phyloP scores from a whole-genome alignment of 129 eudicot genomes.

The Gnaphalium uliginosum region DNA sequence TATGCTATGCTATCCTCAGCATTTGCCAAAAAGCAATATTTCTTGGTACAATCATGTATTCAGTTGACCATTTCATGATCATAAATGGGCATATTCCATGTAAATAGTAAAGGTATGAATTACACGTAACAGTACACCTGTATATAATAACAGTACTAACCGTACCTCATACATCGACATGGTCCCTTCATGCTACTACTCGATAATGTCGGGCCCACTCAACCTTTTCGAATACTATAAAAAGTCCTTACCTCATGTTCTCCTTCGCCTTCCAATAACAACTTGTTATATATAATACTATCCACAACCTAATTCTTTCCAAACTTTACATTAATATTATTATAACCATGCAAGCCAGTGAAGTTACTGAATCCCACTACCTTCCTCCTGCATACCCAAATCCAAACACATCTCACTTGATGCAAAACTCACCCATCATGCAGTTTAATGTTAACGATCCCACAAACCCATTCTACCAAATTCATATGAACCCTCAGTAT shows the following conservation, averaged over 20 bases:
- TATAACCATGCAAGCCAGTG: slow-evolving; percentile 77
- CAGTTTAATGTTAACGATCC: slow-evolving; percentile 37
- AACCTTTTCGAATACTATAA: slow-evolving; percentile 66
- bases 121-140: neutral
- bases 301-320: slow-evolving; percentile 15
- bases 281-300: slow-evolving; percentile 18
- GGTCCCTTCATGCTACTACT: slow-evolving; percentile 20
- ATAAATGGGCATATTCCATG: slow-evolving; percentile 27
- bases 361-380: slow-evolving; percentile 52
- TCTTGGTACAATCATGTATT: slow-evolving; percentile 29
- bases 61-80: slow-evolving; percentile 35
- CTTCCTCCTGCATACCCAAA: slow-evolving; percentile 48
- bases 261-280: slow-evolving; percentile 53
- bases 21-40: slow-evolving; percentile 27
- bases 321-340: neutral
- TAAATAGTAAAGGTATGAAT: slow-evolving; percentile 12
- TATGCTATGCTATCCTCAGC: slow-evolving; percentile 18
- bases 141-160: slow-evolving; percentile 3
- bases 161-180: slow-evolving; percentile 6
- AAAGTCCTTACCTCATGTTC: slow-evolving; percentile 47
- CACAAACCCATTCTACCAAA: slow-evolving; percentile 51
- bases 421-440: slow-evolving; percentile 41
- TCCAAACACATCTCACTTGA: slow-evolving; percentile 37
- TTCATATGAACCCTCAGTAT: slow-evolving; percentile 54
- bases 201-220: slow-evolving; percentile 46